phyloP scores from a whole-genome alignment of 2,329 filamentous ascomycete genomes.

The Fusarium paranaense region DNA sequence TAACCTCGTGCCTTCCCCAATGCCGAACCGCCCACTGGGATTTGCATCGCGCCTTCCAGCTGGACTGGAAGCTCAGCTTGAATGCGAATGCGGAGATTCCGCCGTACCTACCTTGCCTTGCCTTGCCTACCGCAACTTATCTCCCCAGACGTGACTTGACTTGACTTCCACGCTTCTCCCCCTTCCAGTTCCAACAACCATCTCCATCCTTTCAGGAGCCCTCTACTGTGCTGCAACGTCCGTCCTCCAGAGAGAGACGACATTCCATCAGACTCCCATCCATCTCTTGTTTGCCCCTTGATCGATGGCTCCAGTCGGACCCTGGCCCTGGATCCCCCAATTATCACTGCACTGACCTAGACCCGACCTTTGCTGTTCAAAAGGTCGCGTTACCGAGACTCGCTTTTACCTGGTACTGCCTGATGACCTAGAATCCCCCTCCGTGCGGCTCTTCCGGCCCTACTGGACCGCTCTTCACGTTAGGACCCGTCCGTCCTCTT shows the following conservation, averaged over 20 bases:
- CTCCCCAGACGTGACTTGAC: neutral
- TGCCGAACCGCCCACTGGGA: neutral
- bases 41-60: slow-evolving; percentile 1
- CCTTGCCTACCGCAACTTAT: neutral
- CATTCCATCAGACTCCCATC: neutral
- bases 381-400: slow-evolving; percentile 5
- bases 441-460: slow-evolving; percentile 38
- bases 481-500: slow-evolving; percentile 9
- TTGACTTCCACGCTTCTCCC: neutral
- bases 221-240: neutral
- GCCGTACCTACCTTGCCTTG: neutral
- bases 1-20: slow-evolving; percentile 3
- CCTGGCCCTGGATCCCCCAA: slow-evolving; percentile 22
- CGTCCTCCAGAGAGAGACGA: neutral
- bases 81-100: slow-evolving; percentile 22
- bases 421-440: slow-evolving; percentile 22
- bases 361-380: slow-evolving; percentile 6
- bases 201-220: neutral
- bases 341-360: slow-evolving; percentile 23
- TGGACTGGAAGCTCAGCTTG: slow-evolving; percentile 14
- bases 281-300: neutral
- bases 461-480: slow-evolving; percentile 21
- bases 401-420: neutral
- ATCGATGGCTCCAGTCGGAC: slow-evolving; percentile 24
- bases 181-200: slow-evolving; percentile 1